These are phyloP conservation scores for Clarireedia paspali DNA, from an alignment of 2,329 filamentous ascomycete genomes.

Conservation along the genomic window DNA sequence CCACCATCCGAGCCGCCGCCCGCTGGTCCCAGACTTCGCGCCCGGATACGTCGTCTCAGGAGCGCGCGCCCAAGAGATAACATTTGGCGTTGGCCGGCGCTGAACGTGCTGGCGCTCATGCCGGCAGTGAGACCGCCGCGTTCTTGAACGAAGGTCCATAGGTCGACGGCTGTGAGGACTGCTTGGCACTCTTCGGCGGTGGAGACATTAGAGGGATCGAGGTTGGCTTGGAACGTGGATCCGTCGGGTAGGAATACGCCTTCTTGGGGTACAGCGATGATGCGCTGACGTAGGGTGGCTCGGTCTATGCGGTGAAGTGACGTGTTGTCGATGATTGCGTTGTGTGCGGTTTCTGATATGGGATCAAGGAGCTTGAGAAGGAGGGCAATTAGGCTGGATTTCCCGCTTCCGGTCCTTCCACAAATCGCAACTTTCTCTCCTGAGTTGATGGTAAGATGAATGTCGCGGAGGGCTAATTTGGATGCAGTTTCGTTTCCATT, in stretches of 20 bases:
- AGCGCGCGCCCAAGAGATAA: constrained; percentile 41
- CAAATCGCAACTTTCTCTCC: constrained; percentile 27
- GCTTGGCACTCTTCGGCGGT: constrained; percentile 15
- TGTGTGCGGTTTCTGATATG: constrained; percentile 7
- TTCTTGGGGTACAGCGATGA: constrained; percentile 48
- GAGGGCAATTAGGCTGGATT: constrained; percentile 34
- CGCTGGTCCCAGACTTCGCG: constrained; percentile 1
- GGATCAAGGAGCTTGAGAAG: constrained; percentile 35
- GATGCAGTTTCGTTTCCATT: constrained; percentile 12
- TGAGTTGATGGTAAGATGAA: constrained; percentile 25
- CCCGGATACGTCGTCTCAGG: constrained; percentile 27
- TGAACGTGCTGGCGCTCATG: constrained; percentile 30
- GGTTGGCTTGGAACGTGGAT: constrained; percentile 34
- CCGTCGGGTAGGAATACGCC: constrained; percentile 42
- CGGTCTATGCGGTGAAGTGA: constrained; percentile 34
- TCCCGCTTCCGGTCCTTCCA: constrained; percentile 26
- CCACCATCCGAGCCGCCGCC: constrained; percentile 24
- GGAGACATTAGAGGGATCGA: constrained; percentile 34
- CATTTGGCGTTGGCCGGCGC: constrained; percentile 41
- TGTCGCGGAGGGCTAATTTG: constrained; percentile 25
- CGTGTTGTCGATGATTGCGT: constrained; percentile 38
- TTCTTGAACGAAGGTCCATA: constrained; percentile 9
- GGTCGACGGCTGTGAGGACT: constrained; percentile 9
- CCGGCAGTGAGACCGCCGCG: constrained; percentile 33
- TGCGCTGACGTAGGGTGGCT: constrained; percentile 35